phyloP scores from a whole-genome alignment of 352 stramenopile species.

The Phytophthora syringae region DNA sequence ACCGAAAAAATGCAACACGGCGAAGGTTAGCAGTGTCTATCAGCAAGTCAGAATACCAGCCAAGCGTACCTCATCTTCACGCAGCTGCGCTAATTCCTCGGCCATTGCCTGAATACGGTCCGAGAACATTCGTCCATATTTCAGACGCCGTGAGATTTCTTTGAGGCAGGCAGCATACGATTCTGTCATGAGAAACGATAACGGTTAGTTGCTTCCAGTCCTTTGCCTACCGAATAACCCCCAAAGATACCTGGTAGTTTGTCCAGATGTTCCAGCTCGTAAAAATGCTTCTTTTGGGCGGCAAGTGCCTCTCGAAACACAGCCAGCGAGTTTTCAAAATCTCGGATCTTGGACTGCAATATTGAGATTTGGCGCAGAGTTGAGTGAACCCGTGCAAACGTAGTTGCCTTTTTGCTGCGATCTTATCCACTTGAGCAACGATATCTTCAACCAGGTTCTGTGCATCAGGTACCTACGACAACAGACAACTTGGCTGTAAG shows the following conservation, averaged over 20 bases:
- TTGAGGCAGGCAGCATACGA: constrained; percentile 82
- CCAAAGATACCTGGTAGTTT: constrained; percentile 66
- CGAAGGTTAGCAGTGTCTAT: constrained; percentile 13
- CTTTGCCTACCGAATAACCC: not conserved
- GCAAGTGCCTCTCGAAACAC: constrained; percentile 80
- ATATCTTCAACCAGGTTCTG: constrained; percentile 74
- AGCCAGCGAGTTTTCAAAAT: constrained; percentile 87
- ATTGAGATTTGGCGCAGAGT: constrained; percentile 77
- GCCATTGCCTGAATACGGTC: constrained; percentile 87
- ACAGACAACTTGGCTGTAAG: constrained; percentile 7
- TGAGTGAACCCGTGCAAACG: constrained; percentile 64
- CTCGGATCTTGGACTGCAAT: constrained; percentile 87
- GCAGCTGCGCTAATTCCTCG: constrained; percentile 81
- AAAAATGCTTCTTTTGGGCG: constrained; percentile 86
- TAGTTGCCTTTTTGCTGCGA: constrained; percentile 63
- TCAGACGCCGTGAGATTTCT: constrained; percentile 76
- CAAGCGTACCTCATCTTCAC: constrained; percentile 71
- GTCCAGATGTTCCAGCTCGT: constrained; percentile 85
- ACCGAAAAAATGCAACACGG: constrained; percentile 1
- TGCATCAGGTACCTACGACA: constrained; percentile 61
- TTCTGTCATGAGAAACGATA: constrained; percentile 36
- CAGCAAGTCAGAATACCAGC: not conserved
- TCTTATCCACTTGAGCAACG: constrained; percentile 53
- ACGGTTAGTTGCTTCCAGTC: not conserved
- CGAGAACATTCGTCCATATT: constrained; percentile 79